Conservation (phyloP, 805 yeast species). For the Candida patagonica region DNA sequence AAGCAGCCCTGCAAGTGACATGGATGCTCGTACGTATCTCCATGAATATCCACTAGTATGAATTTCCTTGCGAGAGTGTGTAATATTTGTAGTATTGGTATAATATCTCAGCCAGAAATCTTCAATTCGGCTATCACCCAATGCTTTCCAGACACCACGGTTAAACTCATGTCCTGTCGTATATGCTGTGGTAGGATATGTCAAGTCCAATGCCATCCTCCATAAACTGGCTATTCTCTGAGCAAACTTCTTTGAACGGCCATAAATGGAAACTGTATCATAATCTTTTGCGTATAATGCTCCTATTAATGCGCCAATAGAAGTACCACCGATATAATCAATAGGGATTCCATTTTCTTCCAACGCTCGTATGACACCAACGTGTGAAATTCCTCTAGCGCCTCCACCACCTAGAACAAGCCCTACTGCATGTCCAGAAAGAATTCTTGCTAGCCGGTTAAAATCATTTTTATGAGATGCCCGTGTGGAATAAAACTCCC, state of each 20-base stretch:
- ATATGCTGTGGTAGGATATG: conserved; percentile 90
- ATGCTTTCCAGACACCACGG: conserved; percentile 93
- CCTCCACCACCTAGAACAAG: conserved; percentile 97
- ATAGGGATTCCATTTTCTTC: conserved; percentile 92
- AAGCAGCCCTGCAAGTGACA: conserved; percentile 88
- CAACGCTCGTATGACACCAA: conserved; percentile 82
- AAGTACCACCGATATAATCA: conserved; percentile 92
- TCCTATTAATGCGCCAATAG: conserved; percentile 93
- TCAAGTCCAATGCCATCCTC: conserved; percentile 76
- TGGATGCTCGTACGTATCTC: conserved; percentile 91
- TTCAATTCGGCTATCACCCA: conserved; percentile 87
- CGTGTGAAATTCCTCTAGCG: conserved; percentile 86
- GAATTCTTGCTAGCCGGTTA: conserved; percentile 74
- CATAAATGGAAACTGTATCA: conserved; percentile 83
- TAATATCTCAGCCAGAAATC: conserved; percentile 90
- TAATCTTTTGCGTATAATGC: conserved; percentile 91
- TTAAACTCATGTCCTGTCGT: conserved; percentile 97
- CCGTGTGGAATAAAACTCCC: conserved; percentile 26
- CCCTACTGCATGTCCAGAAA: conserved; percentile 91
- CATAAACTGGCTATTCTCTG: conserved; percentile 75
- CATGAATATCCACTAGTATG: conserved; percentile 91
- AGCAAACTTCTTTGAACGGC: conserved; percentile 79
- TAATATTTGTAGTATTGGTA: conserved; percentile 89
- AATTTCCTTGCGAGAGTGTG: conserved; percentile 90
- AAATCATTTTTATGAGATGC: conserved; percentile 77